Evolutionary conservation across 495 filamentous ascomycete species (phyloP).

Genomic region (Aspergillus saccharolyticus): DNA sequence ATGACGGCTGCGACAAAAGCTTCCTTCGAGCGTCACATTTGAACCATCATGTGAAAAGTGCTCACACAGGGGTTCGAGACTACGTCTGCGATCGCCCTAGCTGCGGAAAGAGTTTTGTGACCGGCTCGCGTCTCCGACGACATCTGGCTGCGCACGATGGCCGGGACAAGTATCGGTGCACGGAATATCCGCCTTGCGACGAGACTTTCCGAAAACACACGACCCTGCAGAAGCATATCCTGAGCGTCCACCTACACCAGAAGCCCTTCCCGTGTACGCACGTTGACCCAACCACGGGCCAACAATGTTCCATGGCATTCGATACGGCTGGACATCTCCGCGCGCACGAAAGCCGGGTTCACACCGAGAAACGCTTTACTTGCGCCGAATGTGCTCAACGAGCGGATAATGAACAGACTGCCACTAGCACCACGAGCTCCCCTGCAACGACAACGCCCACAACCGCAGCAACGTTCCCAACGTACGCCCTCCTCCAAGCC

Average conservation of each 20-base stretch:
- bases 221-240: constrained; percentile 79
- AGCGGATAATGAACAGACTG: constrained; percentile 19
- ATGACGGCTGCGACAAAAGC: constrained; percentile 67
- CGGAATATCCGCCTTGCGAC: constrained; percentile 66
- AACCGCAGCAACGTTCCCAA: constrained; percentile 64
- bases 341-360: constrained; percentile 64
- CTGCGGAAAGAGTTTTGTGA: constrained; percentile 78
- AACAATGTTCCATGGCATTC: constrained; percentile 63
- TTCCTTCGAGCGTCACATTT: constrained; percentile 81
- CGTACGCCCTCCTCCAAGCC: constrained; percentile 59
- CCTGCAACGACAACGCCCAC: too few relatives aligned
- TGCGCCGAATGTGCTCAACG: constrained; percentile 60
- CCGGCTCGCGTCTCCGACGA: constrained; percentile 62
- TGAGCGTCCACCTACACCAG: constrained; percentile 60
- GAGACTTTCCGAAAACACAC: constrained; percentile 83
- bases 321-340: constrained; percentile 63
- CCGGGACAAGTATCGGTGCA: constrained; percentile 64
- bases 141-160: constrained; percentile 66
- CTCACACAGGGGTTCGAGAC: constrained; percentile 66
- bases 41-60: constrained; percentile 72
- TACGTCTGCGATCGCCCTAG: constrained; percentile 64
- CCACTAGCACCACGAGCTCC: constrained; percentile 7
- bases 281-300: constrained; percentile 50
- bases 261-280: constrained; percentile 63
- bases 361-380: constrained; percentile 62